Percentiles rank a stretch among this genome's conserved stretches.
Evolutionary conservation across 306 rosid genomes (phyloP).

Genomic region (Psophocarpus tetragonolobus): DNA sequence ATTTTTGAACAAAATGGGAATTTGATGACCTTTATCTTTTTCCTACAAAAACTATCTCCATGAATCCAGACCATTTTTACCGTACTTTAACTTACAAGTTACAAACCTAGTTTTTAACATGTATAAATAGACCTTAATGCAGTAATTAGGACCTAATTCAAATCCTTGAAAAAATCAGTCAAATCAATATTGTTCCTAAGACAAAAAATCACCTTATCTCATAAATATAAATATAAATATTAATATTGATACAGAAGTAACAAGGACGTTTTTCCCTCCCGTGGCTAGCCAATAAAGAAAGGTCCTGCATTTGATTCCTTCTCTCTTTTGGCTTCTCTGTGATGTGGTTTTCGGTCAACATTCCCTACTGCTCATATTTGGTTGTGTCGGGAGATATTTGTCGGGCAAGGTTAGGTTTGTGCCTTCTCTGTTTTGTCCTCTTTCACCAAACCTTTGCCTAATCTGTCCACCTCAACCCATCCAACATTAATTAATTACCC

Average conservation of each 20-base stretch:
- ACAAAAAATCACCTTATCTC: too few species aligned
- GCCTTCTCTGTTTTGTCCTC: background rate
- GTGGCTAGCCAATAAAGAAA: slow-evolving; percentile 4
- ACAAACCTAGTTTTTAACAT: background rate
- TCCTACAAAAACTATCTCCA: background rate
- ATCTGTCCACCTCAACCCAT: background rate
- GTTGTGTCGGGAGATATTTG: slow-evolving; percentile 24
- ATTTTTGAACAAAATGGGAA: background rate
- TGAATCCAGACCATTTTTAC: background rate
- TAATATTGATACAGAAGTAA: background rate
- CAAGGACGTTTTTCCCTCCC: background rate
- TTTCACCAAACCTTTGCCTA: background rate
- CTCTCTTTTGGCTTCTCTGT: slow-evolving; percentile 6
- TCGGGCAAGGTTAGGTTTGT: background rate
- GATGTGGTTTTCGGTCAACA: slow-evolving; percentile 19
- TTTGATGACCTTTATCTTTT: background rate
- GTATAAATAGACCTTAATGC: background rate
- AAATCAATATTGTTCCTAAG: too few species aligned
- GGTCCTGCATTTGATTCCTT: background rate
- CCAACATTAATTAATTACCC: background rate
- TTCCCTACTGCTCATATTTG: slow-evolving; percentile 9
- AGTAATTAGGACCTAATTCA: too few species aligned
- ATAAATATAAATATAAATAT: background rate
- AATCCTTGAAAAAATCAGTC: too few species aligned
- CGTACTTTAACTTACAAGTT: background rate